phyloP scores from a whole-genome alignment of 306 rosid genomes.

The Cucumis cinereus region DNA sequence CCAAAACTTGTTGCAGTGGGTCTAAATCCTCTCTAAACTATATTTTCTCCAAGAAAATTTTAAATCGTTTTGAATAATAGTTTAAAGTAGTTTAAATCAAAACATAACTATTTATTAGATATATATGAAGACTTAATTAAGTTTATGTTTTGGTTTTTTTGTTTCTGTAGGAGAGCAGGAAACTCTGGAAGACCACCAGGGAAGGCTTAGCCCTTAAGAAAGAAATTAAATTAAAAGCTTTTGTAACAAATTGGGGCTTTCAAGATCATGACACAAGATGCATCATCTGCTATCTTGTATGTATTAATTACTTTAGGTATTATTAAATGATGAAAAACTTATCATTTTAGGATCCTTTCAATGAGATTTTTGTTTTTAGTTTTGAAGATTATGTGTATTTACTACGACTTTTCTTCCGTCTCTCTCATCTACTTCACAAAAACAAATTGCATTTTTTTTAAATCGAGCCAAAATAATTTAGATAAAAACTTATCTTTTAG shows the following conservation, averaged over 20 bases:
- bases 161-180: background rate
- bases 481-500: too few species aligned
- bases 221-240: background rate
- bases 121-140: background rate
- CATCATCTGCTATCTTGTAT: background rate
- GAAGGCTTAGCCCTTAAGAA: background rate
- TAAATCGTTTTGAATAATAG: too few species aligned
- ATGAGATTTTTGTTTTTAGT: background rate
- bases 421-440: too few species aligned
- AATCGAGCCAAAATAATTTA: background rate
- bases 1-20: too few species aligned
- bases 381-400: background rate
- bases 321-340: background rate
- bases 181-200: constrained; percentile 6
- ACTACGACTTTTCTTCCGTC: background rate
- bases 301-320: background rate
- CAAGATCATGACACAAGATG: background rate
- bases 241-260: background rate
- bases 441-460: background rate
- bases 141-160: background rate
- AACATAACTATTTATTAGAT: background rate
- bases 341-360: background rate
- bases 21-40: too few species aligned
- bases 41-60: too few species aligned
- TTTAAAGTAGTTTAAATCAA: too few species aligned